A percentile compares a stretch with the other conserved stretches of the same genome.
phyloP scores from a whole-genome alignment of 1,139 yeast genomes.

The Kodamaea sp. region DNA sequence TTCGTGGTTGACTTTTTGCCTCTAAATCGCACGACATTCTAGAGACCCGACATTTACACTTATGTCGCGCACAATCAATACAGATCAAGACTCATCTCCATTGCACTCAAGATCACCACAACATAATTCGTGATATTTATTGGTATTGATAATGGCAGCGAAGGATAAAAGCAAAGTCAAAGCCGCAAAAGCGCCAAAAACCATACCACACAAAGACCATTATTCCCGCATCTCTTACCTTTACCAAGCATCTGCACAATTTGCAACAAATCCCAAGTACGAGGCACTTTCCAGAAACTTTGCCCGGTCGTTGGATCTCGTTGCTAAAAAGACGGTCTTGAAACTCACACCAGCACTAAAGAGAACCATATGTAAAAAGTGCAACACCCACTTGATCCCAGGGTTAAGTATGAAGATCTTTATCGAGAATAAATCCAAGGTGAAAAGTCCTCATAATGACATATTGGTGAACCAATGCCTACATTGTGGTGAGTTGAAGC shows the following conservation, averaged over 20 bases:
- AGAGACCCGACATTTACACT: not conserved
- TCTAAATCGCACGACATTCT: not conserved
- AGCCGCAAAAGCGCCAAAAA: conserved; percentile 23
- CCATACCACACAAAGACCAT: conserved; percentile 57
- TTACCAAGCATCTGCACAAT: conserved; percentile 48
- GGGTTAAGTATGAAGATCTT: conserved; percentile 43
- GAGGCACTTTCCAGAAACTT: conserved; percentile 50
- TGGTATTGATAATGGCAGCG: conserved; percentile 6
- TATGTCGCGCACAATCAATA: too few species aligned
- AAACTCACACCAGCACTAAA: conserved; percentile 63
- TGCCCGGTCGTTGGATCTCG: conserved; percentile 45
- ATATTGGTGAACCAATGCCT: conserved; percentile 32
- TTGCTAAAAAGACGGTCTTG: conserved; percentile 64
- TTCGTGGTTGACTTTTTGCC: conserved; percentile 2
- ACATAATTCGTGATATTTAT: too few species aligned
- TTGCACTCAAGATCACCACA: too few species aligned
- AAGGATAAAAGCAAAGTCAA: conserved; percentile 1
- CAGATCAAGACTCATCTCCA: too few species aligned
- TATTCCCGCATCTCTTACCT: conserved; percentile 58
- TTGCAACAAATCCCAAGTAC: conserved; percentile 23
- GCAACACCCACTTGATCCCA: conserved; percentile 49
- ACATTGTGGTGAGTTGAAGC: conserved; percentile 24
- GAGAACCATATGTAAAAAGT: conserved; percentile 60
- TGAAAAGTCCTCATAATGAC: conserved; percentile 29
- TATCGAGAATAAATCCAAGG: conserved; percentile 29